Evolutionary conservation across 108 stramenopile genomes (phyloP).

Genomic region (Poteriospumella lacustris): DNA sequence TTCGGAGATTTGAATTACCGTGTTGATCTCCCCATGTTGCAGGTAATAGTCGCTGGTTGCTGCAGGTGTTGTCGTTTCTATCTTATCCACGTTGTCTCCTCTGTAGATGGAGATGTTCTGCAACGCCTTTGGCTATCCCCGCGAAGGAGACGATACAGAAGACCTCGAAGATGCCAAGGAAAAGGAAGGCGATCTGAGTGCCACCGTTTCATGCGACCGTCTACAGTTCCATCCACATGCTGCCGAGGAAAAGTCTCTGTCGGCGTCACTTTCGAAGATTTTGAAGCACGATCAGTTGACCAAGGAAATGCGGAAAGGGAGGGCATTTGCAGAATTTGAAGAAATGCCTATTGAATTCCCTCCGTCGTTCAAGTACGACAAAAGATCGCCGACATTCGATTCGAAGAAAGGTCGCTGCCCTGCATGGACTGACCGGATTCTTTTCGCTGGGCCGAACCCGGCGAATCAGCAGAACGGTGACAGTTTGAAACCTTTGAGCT

Average conservation of each 20-base stretch:
- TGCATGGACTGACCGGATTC: conserved; percentile 44
- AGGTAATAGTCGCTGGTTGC: not conserved
- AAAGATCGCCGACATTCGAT: not conserved
- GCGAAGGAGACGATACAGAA: too few relatives aligned
- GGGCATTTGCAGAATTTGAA: conserved; percentile 25
- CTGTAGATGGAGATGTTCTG: not conserved
- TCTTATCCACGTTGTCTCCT: not conserved
- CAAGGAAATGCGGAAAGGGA: not conserved
- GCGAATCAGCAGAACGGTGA: not conserved
- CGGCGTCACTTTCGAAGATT: not conserved
- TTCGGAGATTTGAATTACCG: conserved; percentile 48
- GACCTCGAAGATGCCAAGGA: too few relatives aligned
- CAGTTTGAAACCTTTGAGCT: not conserved
- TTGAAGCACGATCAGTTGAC: conserved; percentile 31
- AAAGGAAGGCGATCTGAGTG: too few relatives aligned
- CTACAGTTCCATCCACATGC: too few relatives aligned
- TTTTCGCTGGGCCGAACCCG: not conserved
- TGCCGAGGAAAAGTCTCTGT: not conserved
- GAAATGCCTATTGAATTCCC: conserved; percentile 27
- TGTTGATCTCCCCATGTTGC: conserved; percentile 31
- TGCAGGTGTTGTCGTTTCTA: not conserved
- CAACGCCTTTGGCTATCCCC: too few relatives aligned
- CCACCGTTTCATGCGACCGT: too few relatives aligned
- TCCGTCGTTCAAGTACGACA: conserved; percentile 44
- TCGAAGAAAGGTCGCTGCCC: conserved; percentile 33